Conservation (phyloP, 2,329 filamentous ascomycete genomes). For the Colletotrichum tropicicola region DNA sequence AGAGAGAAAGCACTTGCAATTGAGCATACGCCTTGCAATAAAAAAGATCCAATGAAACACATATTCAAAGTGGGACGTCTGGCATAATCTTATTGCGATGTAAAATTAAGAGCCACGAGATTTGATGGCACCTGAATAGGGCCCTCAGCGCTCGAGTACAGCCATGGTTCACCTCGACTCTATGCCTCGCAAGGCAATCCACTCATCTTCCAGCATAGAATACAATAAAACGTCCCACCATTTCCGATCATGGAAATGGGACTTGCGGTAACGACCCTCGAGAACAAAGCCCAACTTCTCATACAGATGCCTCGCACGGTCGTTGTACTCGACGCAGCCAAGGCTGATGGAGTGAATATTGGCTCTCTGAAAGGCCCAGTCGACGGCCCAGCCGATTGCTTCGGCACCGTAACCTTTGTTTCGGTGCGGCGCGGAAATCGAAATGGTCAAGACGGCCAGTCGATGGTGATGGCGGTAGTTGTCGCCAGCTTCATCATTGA, state of each 20-base stretch:
- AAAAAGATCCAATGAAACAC: too few relatives aligned
- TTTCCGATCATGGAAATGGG: slow-evolving; percentile 46
- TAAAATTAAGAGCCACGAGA: background rate
- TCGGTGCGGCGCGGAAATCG: slow-evolving; percentile 44
- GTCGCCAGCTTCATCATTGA: slow-evolving; percentile 5
- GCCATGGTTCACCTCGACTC: background rate
- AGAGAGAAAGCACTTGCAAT: too few relatives aligned
- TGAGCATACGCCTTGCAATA: too few relatives aligned
- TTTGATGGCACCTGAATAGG: background rate
- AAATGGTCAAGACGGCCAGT: slow-evolving; percentile 42
- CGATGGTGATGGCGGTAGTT: background rate
- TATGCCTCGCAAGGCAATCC: slow-evolving; percentile 31
- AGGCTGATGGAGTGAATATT: slow-evolving; percentile 54
- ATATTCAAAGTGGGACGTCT: background rate
- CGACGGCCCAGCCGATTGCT: slow-evolving; percentile 54
- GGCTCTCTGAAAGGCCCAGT: slow-evolving; percentile 55
- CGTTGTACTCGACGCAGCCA: slow-evolving; percentile 50
- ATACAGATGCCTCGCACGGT: slow-evolving; percentile 51
- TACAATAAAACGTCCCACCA: slow-evolving; percentile 46
- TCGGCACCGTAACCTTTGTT: slow-evolving; percentile 55
- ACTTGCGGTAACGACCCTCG: slow-evolving; percentile 49
- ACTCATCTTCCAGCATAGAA: slow-evolving; percentile 50
- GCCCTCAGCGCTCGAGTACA: background rate
- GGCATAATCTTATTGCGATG: background rate
- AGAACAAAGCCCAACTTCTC: slow-evolving; percentile 52